Evolutionary conservation across 2,329 filamentous ascomycete species (phyloP), one percentile per base, ranked within the genome.

Genomic region (Akanthomyces lecanii): DNA sequence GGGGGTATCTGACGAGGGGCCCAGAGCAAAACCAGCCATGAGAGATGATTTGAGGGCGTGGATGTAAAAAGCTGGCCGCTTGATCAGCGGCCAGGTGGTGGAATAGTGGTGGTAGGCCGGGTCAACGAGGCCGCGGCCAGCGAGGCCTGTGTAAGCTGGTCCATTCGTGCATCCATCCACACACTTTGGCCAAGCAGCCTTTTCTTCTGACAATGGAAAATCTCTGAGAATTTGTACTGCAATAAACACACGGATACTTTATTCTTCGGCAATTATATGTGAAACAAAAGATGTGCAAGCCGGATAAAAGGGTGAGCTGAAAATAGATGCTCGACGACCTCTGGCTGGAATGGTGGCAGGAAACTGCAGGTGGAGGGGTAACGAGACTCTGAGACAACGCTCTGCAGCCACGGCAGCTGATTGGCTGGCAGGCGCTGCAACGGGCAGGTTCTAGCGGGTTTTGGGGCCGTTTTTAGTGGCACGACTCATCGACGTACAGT

Each of bases 31-130:
- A 11, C 33, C 8, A 36, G 33, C 33, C 33, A 36, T 3, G 33
- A 7, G 11, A 14, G 21, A 14, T 47, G 44, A 10, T 33, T 23
- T 10, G 21, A 48, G 42, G 44, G 54, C 25, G 54, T 57, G 54
- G 14, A 42, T 57, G 28, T 57, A 48, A 44, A 44, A 44, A 48
- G 42, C 28, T 36, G 54, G 54, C 42, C 42, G 54, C 54, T 47
- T 47, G 10, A 38, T 57, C 25, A 25, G 54, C 42, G 54, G 23
- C 54, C 42, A n/a, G 21, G 38, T 28, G 53, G 38, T 47, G 54
- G 21, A n/a, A 18, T 57, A 33, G 4, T 14, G 12, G 33, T 6
- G 21, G 5, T 21, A n/a, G 18, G 33, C 28, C 2, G 25, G 53
- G 23, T 18, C 33, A 6, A 30, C 21, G 38, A 55, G 52, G 52